Evolutionary conservation across 768 basidiomycete species (phyloP).

Genomic region (Calocybe indica): DNA sequence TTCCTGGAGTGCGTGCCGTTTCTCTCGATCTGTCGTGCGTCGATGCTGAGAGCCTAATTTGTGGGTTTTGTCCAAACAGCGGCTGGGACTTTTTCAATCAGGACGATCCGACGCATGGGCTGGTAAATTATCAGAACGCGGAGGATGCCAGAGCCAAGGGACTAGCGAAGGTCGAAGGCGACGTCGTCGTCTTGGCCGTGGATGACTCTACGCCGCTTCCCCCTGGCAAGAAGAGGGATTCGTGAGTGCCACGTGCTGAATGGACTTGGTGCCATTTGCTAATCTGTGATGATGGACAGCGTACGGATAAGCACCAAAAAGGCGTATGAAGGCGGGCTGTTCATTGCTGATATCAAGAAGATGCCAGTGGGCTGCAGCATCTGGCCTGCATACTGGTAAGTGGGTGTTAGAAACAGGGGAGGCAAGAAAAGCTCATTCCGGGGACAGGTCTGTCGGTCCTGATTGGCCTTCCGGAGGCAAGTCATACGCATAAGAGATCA

Average conservation of each 20-base stretch:
- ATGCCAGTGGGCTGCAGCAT: slow-evolving; percentile 70
- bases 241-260: slow-evolving; percentile 26
- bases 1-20: neutral
- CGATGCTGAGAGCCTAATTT: neutral
- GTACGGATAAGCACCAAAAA: slow-evolving; percentile 64
- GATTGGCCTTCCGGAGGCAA: slow-evolving; percentile 47
- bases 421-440: neutral
- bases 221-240: slow-evolving; percentile 47
- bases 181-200: slow-evolving; percentile 53
- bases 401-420: neutral
- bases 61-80: slow-evolving; percentile 21
- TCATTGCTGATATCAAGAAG: slow-evolving; percentile 61
- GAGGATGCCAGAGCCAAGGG: slow-evolving; percentile 39
- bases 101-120: slow-evolving; percentile 64
- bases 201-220: slow-evolving; percentile 46
- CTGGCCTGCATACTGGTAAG: slow-evolving; percentile 50
- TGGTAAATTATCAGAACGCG: slow-evolving; percentile 49
- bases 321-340: slow-evolving; percentile 58
- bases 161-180: slow-evolving; percentile 54
- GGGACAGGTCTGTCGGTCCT: slow-evolving; percentile 32
- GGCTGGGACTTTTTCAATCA: slow-evolving; percentile 59
- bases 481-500: slow-evolving; percentile 2
- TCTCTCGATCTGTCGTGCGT: neutral
- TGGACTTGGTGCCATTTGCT: slow-evolving; percentile 1
- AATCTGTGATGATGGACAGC: slow-evolving; percentile 23